Evolutionary conservation across 176 grass and related monocot genomes (phyloP), one percentile per base, ranked within the genome.

Genomic region (Musa troglodytarum): DNA sequence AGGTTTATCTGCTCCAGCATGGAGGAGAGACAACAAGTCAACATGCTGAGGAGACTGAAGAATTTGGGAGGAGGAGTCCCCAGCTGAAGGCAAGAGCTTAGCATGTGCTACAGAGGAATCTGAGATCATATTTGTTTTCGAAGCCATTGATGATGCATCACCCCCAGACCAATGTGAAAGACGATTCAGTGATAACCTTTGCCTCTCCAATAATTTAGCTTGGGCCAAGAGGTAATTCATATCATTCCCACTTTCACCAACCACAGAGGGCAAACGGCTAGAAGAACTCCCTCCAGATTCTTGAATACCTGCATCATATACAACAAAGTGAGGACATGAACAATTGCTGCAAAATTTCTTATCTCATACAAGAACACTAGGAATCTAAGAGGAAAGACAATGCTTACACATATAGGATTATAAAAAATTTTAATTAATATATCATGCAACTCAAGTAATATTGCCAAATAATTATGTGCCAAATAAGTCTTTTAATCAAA

Each of bases 221-320:
- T 99, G 91, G 66, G 83, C 86, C 81, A 89, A 81, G 80, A 99
- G 85, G 76, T 92, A 99, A 78, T 89, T 89, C 76, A 89, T 76
- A 74, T 78, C 86, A 73, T 71, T 81, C 70, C 75, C 88, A 69
- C 67, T 77, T 81, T 89, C 84, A 4, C 84, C 81, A 53, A 81
- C 82, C 17, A 74, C 74, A 52, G 79, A 2, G 54, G 86, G 57
- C 70, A 87, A 58, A 17, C 72, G 82, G 25, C 78, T 83, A 53
- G 86, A 88, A 79, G 54, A 43, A 43, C 34, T 78, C 22, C 67
- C 80, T 68, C 80, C 63, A 80, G 81, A 85, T 80, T 92, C 86
- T 75, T 79, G 83, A 74, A 92, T 75, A 82, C 86, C 91, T 93
- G 53, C 62, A 84, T 80, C 61, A 21, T 75, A 43, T 43, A 43